A percentile compares a stretch with the other conserved stretches of the same genome.
Evolutionary conservation across 768 basidiomycete species (phyloP).

Genomic region (Omphalotus guepiniiformis): DNA sequence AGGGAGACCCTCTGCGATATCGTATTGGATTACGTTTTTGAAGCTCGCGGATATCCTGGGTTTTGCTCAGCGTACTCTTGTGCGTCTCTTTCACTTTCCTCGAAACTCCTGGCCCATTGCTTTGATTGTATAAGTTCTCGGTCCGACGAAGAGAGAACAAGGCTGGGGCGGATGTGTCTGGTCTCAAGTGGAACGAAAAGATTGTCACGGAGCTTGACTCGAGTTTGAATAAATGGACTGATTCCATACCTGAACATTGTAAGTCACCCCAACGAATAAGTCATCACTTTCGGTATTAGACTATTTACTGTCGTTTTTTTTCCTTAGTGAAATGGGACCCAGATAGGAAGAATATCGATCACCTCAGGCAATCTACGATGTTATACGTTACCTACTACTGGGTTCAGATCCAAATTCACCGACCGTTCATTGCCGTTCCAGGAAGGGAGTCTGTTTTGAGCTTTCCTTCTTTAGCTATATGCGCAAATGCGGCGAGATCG

Average conservation of each 20-base stretch:
- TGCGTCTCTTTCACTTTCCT: slow-evolving; percentile 21
- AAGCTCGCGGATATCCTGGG: slow-evolving; percentile 49
- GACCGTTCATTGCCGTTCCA: background rate
- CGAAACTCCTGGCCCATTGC: background rate
- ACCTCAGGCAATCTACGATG: background rate
- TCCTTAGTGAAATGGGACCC: slow-evolving; percentile 1
- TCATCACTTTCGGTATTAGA: background rate
- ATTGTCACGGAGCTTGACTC: slow-evolving; percentile 57
- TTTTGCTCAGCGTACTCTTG: slow-evolving; percentile 47
- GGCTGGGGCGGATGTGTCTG: slow-evolving; percentile 28
- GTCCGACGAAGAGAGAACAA: background rate
- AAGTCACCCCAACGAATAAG: slow-evolving; percentile 7
- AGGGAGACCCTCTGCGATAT: slow-evolving; percentile 38
- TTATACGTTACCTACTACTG: slow-evolving; percentile 6
- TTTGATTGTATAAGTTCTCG: background rate
- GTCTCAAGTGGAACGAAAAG: slow-evolving; percentile 38
- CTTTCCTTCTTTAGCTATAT: background rate
- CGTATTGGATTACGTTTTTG: slow-evolving; percentile 41
- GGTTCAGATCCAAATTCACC: background rate
- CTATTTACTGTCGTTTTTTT: background rate
- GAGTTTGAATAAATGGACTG: slow-evolving; percentile 54
- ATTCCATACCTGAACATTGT: slow-evolving; percentile 40
- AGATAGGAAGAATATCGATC: background rate
- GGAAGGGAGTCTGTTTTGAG: background rate
- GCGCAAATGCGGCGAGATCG: background rate